A percentile compares a stretch with the other conserved stretches of the same genome.
Evolutionary conservation across 345 rosid species (phyloP).

Genomic region (Aethionema arabicum): DNA sequence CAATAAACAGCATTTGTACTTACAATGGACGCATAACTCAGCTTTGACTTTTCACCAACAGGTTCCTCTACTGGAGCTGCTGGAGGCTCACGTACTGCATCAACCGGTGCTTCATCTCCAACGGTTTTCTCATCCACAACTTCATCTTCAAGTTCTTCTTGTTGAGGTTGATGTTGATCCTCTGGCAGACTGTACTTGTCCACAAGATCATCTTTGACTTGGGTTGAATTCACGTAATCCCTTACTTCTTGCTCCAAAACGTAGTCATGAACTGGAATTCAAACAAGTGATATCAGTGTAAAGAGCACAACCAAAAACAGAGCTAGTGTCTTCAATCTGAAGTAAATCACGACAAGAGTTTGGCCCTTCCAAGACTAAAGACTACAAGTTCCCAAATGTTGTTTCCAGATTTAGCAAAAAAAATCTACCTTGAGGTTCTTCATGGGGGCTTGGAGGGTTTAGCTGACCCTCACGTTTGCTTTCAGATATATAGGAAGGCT

Average conservation of each 20-base stretch:
- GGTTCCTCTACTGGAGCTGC: slow-evolving; percentile 58
- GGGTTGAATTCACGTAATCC: slow-evolving; percentile 60
- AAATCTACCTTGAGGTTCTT: slow-evolving; percentile 77
- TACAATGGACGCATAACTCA: slow-evolving; percentile 92
- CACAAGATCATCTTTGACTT: slow-evolving; percentile 69
- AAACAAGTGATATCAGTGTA: slow-evolving; percentile 21
- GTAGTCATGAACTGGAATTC: slow-evolving; percentile 56
- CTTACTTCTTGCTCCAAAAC: slow-evolving; percentile 78
- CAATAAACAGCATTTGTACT: slow-evolving; percentile 33
- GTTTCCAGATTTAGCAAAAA: background rate
- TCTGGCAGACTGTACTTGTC: slow-evolving; percentile 68
- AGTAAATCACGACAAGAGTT: background rate
- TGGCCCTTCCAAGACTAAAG: background rate
- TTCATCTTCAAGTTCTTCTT: slow-evolving; percentile 61
- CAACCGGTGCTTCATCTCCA: slow-evolving; percentile 52
- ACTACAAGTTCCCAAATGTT: background rate
- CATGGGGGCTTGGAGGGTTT: slow-evolving; percentile 48
- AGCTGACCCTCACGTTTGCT: slow-evolving; percentile 47
- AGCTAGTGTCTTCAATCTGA: background rate
- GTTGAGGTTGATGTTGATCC: slow-evolving; percentile 48
- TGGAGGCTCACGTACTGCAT: slow-evolving; percentile 47
- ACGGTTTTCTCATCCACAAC: slow-evolving; percentile 59
- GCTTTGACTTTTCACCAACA: slow-evolving; percentile 59
- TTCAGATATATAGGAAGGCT: slow-evolving; percentile 51
- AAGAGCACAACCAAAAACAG: background rate